Evolutionary conservation across 306 rosid genomes (phyloP).

Genomic region (Mimosa pudica): DNA sequence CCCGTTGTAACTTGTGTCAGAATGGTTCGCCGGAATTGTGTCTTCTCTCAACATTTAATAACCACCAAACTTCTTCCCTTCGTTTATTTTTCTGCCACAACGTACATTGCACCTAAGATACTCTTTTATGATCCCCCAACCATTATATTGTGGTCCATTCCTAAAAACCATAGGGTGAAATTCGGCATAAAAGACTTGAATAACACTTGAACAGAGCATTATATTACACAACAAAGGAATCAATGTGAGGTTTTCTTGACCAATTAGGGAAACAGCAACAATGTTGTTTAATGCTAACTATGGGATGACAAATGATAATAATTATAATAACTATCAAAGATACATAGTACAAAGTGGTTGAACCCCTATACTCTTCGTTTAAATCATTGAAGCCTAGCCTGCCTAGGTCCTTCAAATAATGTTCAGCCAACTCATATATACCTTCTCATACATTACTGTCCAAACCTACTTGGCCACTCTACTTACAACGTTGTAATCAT

Average conservation of each 20-base stretch:
- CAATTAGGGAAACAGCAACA: conserved; percentile 1
- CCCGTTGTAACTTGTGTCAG: background rate
- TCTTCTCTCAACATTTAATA: background rate
- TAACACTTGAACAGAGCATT: background rate
- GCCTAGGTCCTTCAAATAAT: conserved; percentile 11
- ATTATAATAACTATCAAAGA: background rate
- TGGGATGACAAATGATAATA: background rate
- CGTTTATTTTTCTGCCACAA: background rate
- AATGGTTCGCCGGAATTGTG: background rate
- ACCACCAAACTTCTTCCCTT: background rate
- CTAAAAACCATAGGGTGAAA: background rate
- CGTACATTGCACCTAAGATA: conserved; percentile 15
- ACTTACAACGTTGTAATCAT: background rate
- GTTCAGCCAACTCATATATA: background rate
- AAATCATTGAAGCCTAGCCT: conserved; percentile 23
- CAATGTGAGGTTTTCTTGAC: background rate
- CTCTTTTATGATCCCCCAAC: conserved; percentile 18
- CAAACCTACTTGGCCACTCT: background rate
- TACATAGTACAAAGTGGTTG: conserved; percentile 18
- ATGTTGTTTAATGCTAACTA: conserved; percentile 4
- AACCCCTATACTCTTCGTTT: background rate
- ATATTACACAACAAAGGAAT: background rate
- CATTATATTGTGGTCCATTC: conserved; percentile 25
- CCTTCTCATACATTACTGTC: background rate
- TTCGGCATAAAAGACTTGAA: background rate